Evolutionary conservation across 225 moss, liverwort and hornwort species (phyloP).

Genomic region (Marchantia polymorpha): DNA sequence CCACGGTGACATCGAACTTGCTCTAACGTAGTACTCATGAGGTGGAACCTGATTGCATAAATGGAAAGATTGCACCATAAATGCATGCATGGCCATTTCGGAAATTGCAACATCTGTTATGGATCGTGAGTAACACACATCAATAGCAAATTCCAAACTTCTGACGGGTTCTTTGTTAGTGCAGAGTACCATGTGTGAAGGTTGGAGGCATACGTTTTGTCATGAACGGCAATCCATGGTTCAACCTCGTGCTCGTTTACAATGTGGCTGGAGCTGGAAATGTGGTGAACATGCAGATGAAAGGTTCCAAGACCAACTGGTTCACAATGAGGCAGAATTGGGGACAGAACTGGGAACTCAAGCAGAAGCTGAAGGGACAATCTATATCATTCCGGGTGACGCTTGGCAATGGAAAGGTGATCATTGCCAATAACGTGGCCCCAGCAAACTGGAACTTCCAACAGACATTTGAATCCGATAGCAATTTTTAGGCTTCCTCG

Average conservation of each 20-base stretch:
- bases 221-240: slow-evolving; percentile 37
- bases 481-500: neutral
- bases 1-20: neutral
- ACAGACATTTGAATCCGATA: slow-evolving; percentile 24
- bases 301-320: slow-evolving; percentile 8
- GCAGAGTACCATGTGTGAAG: slow-evolving; percentile 28
- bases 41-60: no score
- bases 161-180: neutral
- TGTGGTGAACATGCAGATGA: slow-evolving; percentile 21
- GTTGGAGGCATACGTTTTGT: slow-evolving; percentile 25
- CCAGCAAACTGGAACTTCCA: slow-evolving; percentile 37
- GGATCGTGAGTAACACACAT: no score
- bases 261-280: slow-evolving; percentile 38
- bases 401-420: slow-evolving; percentile 8
- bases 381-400: slow-evolving; percentile 36
- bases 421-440: slow-evolving; percentile 29
- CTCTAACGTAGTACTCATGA: neutral
- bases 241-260: slow-evolving; percentile 21
- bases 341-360: slow-evolving; percentile 44
- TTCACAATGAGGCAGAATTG: slow-evolving; percentile 32
- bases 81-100: no score
- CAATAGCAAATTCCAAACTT: no score
- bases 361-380: slow-evolving; percentile 23
- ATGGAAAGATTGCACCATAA: no score
- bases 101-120: no score